Base-by-base conservation (phyloP, 2,329 filamentous ascomycete genomes). In the Dactylellina cionopaga region DNA sequence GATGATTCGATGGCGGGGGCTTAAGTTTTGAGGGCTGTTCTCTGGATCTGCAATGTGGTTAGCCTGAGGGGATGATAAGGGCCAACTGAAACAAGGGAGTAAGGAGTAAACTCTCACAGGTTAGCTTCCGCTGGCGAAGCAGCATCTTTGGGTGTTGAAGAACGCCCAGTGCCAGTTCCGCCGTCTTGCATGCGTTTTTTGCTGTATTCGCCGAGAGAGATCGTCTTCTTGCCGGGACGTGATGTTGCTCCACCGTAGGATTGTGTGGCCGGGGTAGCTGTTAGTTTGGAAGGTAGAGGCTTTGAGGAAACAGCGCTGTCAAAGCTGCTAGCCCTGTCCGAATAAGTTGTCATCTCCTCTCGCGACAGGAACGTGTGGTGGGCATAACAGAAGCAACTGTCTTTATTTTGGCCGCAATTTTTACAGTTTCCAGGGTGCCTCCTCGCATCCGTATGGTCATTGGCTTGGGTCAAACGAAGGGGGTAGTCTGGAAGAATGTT, bases 331-430 rank as follows among this genome's bases (percentile, higher is more conserved):
- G 69, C 31, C 33, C 54, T 66, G 31, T 73, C 69, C 19, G 69
- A 56, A 27, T 65, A 73, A 35, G 69, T 73, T 49, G 69, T 65
- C 69, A 73, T 73, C 58, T 73, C 62, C 60, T 65, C 69, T 43
- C 62, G 60, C 27, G 69, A 73, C 25, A 73, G 37, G 44, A 73
- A 73, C 15, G 69, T 73, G 62, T 73, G 69, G 46, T 73, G 69
- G 29, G 69, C 69, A 66, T 73, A 66, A 73, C 69, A 73, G n/a
- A 65, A 66, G 37, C 69, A 73, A 47, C 49, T 56, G 46, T 73
- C 69, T 37, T 66, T 66, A 46, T 65, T 65, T 55, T 73, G 69
- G 33, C 63, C 62, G 47, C 69, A 73, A 19, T 60, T 33, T 44
- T 73, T 66, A 39, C 69, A 73, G 58, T 58, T 62, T 11, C 69